Evolutionary conservation across 306 rosid species (phyloP).

Genomic region (Calophaca sinica): DNA sequence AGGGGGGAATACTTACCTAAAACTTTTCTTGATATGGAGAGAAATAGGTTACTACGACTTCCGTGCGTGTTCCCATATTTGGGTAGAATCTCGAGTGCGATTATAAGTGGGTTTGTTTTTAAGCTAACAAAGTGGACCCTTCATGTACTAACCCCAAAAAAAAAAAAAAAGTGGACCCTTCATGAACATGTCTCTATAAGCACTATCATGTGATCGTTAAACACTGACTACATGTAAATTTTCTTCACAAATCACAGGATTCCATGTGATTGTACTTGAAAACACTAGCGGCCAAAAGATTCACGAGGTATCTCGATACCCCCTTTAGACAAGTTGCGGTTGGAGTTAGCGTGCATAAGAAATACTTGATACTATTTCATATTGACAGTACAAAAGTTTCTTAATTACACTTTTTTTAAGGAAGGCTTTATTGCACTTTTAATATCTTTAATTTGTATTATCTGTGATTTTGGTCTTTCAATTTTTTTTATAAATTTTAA

Average conservation of each 20-base stretch:
- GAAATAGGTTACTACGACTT: constrained; percentile 47
- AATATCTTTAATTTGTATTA: too few relatives aligned
- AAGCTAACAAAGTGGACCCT: constrained; percentile 74
- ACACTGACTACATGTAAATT: constrained; percentile 36
- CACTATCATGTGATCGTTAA: constrained; percentile 77
- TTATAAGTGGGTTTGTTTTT: constrained; percentile 58
- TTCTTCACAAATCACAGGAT: constrained; percentile 47
- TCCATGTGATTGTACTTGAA: constrained; percentile 48
- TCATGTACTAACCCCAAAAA: too few relatives aligned
- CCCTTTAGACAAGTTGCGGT: neutral
- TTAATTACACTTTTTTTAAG: too few relatives aligned
- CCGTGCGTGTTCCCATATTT: constrained; percentile 70
- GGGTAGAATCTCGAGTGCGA: constrained; percentile 79
- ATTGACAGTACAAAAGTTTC: too few relatives aligned
- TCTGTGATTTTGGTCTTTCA: too few relatives aligned
- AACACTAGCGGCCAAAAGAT: constrained; percentile 26
- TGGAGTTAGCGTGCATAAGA: neutral
- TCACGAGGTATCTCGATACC: constrained; percentile 17
- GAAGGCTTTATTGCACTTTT: too few relatives aligned
- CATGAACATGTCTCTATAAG: constrained; percentile 70
- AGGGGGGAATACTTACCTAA: too few relatives aligned
- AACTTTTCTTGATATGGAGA: neutral
- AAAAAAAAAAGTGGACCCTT: constrained; percentile 13
- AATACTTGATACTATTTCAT: neutral
- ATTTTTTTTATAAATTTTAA: too few relatives aligned